These are phyloP conservation scores for Tetracladium marchalianum DNA, from an alignment of 495 filamentous ascomycete species.

Conservation along the genomic window DNA sequence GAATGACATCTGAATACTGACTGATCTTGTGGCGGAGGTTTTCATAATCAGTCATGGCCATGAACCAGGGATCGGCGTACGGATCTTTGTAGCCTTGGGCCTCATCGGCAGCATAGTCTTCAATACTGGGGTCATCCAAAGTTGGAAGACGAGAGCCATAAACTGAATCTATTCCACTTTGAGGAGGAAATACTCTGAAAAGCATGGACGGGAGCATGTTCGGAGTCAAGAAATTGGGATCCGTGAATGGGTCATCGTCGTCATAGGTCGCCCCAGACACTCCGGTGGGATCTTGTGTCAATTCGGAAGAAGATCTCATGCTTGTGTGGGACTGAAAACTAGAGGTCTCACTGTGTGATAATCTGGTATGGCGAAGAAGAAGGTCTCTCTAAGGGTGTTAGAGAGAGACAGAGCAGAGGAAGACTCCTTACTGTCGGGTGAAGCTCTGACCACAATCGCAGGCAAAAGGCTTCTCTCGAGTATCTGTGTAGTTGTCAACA, in stretches of 20 bases:
- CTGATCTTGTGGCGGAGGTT: conserved; percentile 36
- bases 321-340: neutral
- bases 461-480: conserved; percentile 47
- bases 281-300: neutral
- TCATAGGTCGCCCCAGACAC: neutral
- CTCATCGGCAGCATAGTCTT: neutral
- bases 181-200: conserved; percentile 20
- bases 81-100: neutral
- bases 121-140: conserved; percentile 4
- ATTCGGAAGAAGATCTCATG: neutral
- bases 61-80: conserved; percentile 32
- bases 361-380: conserved; percentile 62
- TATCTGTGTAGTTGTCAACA: conserved; percentile 32
- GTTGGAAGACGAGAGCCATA: conserved; percentile 12
- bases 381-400: conserved; percentile 52
- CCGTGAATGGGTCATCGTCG: conserved; percentile 8
- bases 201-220: conserved; percentile 6
- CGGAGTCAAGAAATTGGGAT: conserved; percentile 5
- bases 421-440: conserved; percentile 38
- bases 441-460: conserved; percentile 45
- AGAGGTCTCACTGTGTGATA: conserved; percentile 37
- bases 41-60: conserved; percentile 37
- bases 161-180: conserved; percentile 10
- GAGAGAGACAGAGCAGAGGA: conserved; percentile 14
- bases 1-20: conserved; percentile 38